These are phyloP conservation scores for Helichrysum umbraculigerum DNA, from an alignment of 129 eudicot genomes.

Conservation along the genomic window DNA sequence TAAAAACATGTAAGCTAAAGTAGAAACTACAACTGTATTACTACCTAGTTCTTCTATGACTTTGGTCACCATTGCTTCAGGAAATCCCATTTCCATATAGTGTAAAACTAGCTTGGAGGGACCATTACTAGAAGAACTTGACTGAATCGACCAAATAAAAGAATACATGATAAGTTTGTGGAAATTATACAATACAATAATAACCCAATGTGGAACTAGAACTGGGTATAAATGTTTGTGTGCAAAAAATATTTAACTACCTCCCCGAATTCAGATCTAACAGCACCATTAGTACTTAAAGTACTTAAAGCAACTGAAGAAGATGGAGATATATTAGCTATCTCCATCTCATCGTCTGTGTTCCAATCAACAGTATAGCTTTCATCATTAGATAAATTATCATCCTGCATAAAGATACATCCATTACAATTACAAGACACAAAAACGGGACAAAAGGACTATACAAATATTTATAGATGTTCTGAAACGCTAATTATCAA, in stretches of 20 bases:
- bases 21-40: slow-evolving; percentile 15
- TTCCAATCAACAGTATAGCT: slow-evolving; percentile 27
- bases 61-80: slow-evolving; percentile 25
- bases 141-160: slow-evolving; percentile 22
- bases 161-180: background rate
- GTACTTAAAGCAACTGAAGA: slow-evolving; percentile 17
- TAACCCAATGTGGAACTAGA: background rate
- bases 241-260: slow-evolving; percentile 18
- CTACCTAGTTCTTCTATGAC: slow-evolving; percentile 31
- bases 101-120: slow-evolving; percentile 12
- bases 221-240: background rate
- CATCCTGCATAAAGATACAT: slow-evolving; percentile 26
- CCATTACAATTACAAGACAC: slow-evolving; percentile 15
- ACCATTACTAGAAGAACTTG: slow-evolving; percentile 26
- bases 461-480: background rate
- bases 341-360: slow-evolving; percentile 28
- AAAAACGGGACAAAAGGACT: background rate
- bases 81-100: slow-evolving; percentile 32
- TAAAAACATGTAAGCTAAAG: background rate
- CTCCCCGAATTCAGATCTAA: slow-evolving; percentile 20
- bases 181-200: background rate
- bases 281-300: slow-evolving; percentile 12
- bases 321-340: slow-evolving; percentile 20
- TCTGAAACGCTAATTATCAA: background rate
- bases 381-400: slow-evolving; percentile 5